Evolutionary conservation across 495 filamentous ascomycete genomes (phyloP).

Genomic region (Penicillium pulvis): DNA sequence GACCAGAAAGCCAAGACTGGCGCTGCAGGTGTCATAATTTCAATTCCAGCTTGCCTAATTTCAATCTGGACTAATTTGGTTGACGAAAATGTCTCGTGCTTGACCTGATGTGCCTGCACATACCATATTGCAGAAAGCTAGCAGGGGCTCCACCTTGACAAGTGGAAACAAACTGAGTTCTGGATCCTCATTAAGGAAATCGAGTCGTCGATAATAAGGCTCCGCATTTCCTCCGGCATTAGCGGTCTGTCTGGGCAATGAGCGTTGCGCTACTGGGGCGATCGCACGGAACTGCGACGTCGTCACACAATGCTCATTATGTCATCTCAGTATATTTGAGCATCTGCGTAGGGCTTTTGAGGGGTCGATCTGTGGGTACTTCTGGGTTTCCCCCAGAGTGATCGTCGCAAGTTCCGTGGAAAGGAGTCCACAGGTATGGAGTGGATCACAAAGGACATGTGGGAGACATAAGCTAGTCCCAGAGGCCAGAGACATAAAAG

Average conservation of each 20-base stretch:
- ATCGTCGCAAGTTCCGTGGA: neutral
- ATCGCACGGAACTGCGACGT: constrained; percentile 3
- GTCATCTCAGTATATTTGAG: neutral
- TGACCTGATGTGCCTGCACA: neutral
- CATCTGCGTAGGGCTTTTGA: too few species aligned
- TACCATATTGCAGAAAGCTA: neutral
- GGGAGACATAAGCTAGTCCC: too few species aligned
- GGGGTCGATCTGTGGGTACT: too few species aligned
- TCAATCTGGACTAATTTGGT: constrained; percentile 9
- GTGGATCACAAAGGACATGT: neutral
- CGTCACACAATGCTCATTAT: constrained; percentile 11
- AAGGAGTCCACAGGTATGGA: neutral
- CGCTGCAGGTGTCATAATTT: constrained; percentile 5
- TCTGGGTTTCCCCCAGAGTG: neutral
- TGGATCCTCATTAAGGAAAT: constrained; percentile 17
- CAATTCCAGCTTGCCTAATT: constrained; percentile 15
- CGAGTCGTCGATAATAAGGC: constrained; percentile 14
- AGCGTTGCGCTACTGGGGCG: constrained; percentile 6
- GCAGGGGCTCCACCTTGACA: constrained; percentile 4
- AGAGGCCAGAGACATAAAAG: too few species aligned
- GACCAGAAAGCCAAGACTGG: constrained; percentile 8
- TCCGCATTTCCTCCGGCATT: constrained; percentile 14
- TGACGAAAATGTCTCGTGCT: constrained; percentile 1
- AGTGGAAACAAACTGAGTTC: neutral
- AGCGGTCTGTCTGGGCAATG: constrained; percentile 3